Percentiles rank a stretch among this genome's conserved stretches.
phyloP scores from a whole-genome alignment of 495 filamentous ascomycete species.

The Neurospora sp. region DNA sequence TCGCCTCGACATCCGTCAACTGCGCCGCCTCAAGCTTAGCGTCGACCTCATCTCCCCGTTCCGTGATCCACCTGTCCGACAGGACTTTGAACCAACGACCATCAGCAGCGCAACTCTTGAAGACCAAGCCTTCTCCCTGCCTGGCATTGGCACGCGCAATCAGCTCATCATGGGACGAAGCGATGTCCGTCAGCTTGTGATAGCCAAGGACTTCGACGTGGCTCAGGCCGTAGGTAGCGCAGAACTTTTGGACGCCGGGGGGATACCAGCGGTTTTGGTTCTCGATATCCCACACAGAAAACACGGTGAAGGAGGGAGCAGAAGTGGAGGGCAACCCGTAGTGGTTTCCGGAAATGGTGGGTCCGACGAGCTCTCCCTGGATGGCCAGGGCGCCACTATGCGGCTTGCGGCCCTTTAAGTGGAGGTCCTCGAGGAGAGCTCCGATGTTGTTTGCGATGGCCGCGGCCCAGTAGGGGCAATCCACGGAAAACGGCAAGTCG shows the following conservation, averaged over 20 bases:
- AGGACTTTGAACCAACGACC: slow-evolving; percentile 23
- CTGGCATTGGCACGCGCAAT: slow-evolving; percentile 9
- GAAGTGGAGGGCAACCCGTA: slow-evolving; percentile 2
- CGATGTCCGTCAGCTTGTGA: slow-evolving; percentile 5
- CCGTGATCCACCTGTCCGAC: slow-evolving; percentile 8
- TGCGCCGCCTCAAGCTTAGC: not conserved
- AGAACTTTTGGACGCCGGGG: slow-evolving; percentile 5
- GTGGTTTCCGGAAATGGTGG: slow-evolving; percentile 12
- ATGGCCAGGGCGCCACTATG: slow-evolving; percentile 9
- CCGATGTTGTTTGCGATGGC: not conserved
- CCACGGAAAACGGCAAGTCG: slow-evolving; percentile 2
- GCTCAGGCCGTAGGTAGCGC: slow-evolving; percentile 1
- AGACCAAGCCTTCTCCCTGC: slow-evolving; percentile 20
- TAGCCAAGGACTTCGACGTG: slow-evolving; percentile 22
- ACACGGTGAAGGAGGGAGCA: slow-evolving; percentile 14
- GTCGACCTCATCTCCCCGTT: slow-evolving; percentile 6
- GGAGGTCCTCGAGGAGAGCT: slow-evolving; percentile 1
- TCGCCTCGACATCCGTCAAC: not conserved
- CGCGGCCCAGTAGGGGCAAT: slow-evolving; percentile 9
- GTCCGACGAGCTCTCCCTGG: slow-evolving; percentile 23
- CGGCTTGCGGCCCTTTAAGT: not conserved
- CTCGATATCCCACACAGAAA: slow-evolving; percentile 12
- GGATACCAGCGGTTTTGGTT: slow-evolving; percentile 6
- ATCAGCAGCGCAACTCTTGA: slow-evolving; percentile 15
- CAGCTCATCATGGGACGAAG: slow-evolving; percentile 12